Conservation (phyloP, 192 early-diverging fungal species). For the Coemansia asiatica region DNA sequence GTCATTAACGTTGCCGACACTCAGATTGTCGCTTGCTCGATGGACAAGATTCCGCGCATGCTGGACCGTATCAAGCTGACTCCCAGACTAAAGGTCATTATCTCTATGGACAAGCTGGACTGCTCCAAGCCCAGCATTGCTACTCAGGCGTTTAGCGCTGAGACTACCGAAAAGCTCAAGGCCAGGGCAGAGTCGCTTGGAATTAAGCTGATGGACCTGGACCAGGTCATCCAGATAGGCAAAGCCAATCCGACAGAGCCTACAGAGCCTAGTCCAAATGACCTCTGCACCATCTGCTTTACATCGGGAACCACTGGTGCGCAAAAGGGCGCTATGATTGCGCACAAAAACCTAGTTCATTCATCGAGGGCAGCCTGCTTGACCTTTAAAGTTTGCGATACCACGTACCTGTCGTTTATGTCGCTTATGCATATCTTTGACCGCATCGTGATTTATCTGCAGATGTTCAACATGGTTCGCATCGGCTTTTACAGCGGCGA, state of each 20-base stretch:
- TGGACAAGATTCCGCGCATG: too few relatives aligned
- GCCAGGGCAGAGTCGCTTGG: conserved; percentile 62
- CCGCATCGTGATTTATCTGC: conserved; percentile 64
- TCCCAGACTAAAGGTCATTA: conserved; percentile 68
- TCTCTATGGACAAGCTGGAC: too few relatives aligned
- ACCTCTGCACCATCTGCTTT: conserved; percentile 66
- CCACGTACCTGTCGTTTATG: not conserved
- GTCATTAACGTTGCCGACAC: conserved; percentile 77
- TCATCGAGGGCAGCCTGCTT: too few relatives aligned
- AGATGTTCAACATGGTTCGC: conserved; percentile 55
- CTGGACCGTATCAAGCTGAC: conserved; percentile 58
- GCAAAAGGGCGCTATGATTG: conserved; percentile 65
- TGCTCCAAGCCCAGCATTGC: too few relatives aligned
- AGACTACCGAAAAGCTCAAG: conserved; percentile 40
- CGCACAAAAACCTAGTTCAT: too few relatives aligned
- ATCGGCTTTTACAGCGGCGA: conserved; percentile 81
- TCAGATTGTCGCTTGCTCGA: too few relatives aligned
- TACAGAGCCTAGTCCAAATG: conserved; percentile 57
- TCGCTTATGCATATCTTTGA: conserved; percentile 49
- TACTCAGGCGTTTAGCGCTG: conserved; percentile 23
- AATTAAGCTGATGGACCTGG: conserved; percentile 56
- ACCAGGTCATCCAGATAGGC: conserved; percentile 62
- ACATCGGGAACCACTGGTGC: conserved; percentile 77
- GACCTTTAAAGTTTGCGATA: not conserved
- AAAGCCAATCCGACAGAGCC: conserved; percentile 50